These are phyloP conservation scores for Cymbopogon citratus DNA, from an alignment of 176 grass and related monocot genomes.

Conservation along the genomic window DNA sequence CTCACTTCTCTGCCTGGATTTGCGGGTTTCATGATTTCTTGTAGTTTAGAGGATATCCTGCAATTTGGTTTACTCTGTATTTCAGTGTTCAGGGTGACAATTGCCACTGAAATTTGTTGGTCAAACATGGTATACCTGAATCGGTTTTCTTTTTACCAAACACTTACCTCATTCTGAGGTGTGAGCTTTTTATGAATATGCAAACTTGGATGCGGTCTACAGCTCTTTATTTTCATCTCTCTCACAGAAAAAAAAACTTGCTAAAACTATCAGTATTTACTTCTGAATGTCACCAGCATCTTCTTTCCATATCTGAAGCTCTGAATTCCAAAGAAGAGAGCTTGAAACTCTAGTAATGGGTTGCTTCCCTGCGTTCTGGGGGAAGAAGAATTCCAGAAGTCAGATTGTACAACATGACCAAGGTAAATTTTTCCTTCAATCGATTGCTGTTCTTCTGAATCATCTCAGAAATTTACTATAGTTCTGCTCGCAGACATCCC, in stretches of 20 bases:
- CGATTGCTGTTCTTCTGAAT: neutral
- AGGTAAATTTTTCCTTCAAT: conserved; percentile 31
- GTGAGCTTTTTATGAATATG: neutral
- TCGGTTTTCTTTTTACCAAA: neutral
- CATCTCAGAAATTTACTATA: conserved; percentile 5
- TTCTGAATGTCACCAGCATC: neutral
- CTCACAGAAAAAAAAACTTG: neutral
- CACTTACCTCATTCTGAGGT: neutral
- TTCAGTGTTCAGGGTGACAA: neutral
- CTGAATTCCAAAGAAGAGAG: neutral
- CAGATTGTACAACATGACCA: conserved; percentile 37
- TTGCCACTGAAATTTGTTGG: neutral
- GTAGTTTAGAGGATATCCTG: neutral
- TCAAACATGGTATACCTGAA: neutral
- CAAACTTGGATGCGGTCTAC: neutral
- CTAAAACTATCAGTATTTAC: neutral
- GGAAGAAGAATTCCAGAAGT: conserved; percentile 34
- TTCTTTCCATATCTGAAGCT: conserved; percentile 8
- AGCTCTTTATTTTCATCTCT: neutral
- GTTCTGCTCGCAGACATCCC: conserved; percentile 31
- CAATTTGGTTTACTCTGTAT: neutral
- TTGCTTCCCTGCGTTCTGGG: conserved; percentile 37
- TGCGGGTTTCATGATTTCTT: neutral
- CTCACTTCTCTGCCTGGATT: neutral
- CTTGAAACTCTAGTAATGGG: conserved; percentile 19